Conservation (phyloP, 768 basidiomycete genomes). For the Tulasnella sp. region DNA sequence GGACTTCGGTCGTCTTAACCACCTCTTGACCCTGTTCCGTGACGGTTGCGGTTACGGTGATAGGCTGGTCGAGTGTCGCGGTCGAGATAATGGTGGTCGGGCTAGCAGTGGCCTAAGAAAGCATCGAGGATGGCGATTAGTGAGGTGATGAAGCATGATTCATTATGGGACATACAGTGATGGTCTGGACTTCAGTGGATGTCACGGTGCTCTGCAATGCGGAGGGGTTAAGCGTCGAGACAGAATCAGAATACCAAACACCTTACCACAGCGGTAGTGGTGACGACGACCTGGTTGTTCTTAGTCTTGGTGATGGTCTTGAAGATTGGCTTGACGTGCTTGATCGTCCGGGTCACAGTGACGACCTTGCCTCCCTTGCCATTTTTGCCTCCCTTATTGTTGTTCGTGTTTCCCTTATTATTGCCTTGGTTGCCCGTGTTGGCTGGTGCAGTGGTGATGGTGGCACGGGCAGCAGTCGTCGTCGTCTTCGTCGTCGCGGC, state of each 20-base stretch:
- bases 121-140: neutral
- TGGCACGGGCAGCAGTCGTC: neutral
- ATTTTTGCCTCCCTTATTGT: neutral
- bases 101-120: neutral
- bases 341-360: neutral
- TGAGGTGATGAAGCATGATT: neutral
- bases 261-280: neutral
- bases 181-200: neutral
- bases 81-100: constrained; percentile 1
- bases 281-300: neutral
- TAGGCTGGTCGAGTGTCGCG: neutral
- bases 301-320: neutral
- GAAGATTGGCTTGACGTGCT: neutral
- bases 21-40: constrained; percentile 1
- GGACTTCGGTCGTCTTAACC: constrained; percentile 3
- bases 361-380: neutral
- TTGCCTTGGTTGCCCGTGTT: neutral
- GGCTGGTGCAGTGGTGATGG: neutral
- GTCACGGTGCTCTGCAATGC: neutral
- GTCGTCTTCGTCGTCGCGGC: neutral
- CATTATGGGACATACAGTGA: neutral
- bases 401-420: neutral
- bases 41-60: constrained; percentile 4
- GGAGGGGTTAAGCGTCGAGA: neutral
- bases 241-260: neutral